Evolutionary conservation across 257 asterid species (phyloP).

Genomic region (Solanum chmielewskii): DNA sequence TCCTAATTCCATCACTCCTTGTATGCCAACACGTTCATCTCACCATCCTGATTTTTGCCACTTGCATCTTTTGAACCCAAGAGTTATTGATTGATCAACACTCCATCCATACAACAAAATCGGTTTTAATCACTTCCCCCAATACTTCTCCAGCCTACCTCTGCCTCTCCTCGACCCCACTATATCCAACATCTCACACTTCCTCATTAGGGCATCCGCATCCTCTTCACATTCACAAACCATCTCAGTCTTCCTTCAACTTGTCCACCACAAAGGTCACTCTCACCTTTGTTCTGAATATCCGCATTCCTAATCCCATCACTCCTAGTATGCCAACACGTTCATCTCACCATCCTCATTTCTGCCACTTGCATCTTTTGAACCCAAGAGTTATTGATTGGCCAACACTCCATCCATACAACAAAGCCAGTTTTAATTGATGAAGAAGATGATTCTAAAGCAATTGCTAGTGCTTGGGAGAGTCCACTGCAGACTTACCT

Average conservation of each 20-base stretch:
- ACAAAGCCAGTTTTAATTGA: background rate
- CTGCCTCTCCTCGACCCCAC: background rate
- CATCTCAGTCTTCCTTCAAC: background rate
- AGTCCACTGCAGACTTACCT: background rate
- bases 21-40: background rate
- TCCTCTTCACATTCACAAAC: background rate
- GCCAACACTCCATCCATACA: fast-evolving
- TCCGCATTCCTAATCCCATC: background rate
- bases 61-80: background rate
- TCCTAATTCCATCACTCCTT: background rate
- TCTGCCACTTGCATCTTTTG: background rate
- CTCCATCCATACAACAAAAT: fast-evolving
- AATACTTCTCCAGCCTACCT: background rate
- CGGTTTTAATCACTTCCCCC: background rate
- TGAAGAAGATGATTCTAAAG: background rate
- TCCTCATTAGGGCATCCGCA: background rate
- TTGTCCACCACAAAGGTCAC: background rate
- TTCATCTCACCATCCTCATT: background rate
- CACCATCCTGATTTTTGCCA: background rate
- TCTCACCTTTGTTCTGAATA: background rate
- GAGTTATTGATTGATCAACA: background rate
- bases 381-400: background rate
- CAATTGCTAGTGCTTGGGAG: background rate
- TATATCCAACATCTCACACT: background rate
- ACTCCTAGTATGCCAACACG: background rate